A percentile compares a stretch with the other conserved stretches of the same genome.
Conservation (phyloP, 208 protist genomes). For the Naegleria gruberi region DNA sequence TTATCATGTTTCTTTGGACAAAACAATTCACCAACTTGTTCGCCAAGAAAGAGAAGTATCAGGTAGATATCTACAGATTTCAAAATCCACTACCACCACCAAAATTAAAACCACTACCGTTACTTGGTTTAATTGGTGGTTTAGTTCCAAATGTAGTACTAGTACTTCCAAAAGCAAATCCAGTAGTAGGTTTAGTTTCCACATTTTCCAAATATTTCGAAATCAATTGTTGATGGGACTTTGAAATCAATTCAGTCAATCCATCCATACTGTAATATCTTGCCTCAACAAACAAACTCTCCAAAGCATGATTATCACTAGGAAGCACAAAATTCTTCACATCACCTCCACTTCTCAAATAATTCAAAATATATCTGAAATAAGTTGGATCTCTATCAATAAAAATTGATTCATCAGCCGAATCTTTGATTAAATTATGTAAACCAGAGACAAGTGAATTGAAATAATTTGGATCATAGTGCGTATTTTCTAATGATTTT, state of each 20-base stretch:
- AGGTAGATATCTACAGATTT: conserved; percentile 77
- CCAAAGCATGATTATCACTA: too few species aligned
- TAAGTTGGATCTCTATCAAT: conserved; percentile 6
- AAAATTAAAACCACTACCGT: too few species aligned
- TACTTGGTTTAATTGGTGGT: too few species aligned
- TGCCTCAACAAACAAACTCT: too few species aligned
- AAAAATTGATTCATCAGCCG: neutral
- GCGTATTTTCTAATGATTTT: too few species aligned
- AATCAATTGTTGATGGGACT: too few species aligned
- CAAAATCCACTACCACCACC: too few species aligned
- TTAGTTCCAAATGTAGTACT: too few species aligned
- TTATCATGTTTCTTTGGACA: neutral
- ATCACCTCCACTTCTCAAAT: neutral
- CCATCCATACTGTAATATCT: too few species aligned
- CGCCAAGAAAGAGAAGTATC: neutral
- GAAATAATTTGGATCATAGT: neutral
- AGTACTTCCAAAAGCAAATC: conserved; percentile 38
- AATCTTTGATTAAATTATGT: neutral
- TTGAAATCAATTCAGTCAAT: too few species aligned
- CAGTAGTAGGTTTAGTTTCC: conserved; percentile 21
- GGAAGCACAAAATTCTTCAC: too few species aligned
- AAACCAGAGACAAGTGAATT: neutral
- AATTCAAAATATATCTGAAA: neutral
- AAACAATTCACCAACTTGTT: neutral
- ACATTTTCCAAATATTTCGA: too few species aligned